Percentiles rank a stretch among this genome's conserved stretches.
phyloP scores from a whole-genome alignment of 768 basidiomycete species.

The Tulasnella sp. region DNA sequence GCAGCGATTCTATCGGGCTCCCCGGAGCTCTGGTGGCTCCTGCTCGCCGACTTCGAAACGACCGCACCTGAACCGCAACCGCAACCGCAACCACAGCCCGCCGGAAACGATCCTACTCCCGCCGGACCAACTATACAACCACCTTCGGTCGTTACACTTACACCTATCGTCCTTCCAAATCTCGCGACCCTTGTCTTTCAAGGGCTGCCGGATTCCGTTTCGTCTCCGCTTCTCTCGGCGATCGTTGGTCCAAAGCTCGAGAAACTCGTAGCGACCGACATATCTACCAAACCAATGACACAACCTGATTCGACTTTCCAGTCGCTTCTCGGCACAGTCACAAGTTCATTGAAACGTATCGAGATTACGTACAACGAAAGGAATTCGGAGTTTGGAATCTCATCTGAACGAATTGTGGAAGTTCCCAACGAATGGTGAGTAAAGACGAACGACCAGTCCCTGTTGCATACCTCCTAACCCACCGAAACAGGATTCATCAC shows the following conservation, averaged over 20 bases:
- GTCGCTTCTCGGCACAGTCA: not conserved
- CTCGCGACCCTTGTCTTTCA: not conserved
- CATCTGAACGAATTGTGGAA: conserved; percentile 2
- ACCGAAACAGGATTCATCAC: not conserved
- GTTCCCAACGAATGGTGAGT: conserved; percentile 12
- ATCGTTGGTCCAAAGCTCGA: not conserved
- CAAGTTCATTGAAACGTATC: not conserved
- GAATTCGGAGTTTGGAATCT: not conserved
- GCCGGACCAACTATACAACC: not conserved
- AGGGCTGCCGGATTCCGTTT: not conserved
- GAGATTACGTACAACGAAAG: conserved; percentile 10
- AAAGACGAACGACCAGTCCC: not conserved
- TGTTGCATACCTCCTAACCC: not conserved
- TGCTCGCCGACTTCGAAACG: conserved; percentile 3
- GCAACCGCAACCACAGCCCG: too few relatives aligned
- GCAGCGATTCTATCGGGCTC: conserved; percentile 5
- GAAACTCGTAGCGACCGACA: not conserved
- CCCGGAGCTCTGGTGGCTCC: conserved; percentile 9
- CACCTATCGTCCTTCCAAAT: not conserved
- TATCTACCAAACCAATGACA: not conserved
- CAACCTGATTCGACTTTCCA: not conserved
- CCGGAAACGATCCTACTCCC: not conserved
- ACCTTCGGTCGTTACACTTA: not conserved
- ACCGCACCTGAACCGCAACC: not conserved
- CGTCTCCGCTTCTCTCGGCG: conserved; percentile 1